Base-by-base conservation (phyloP, 345 rosid genomes). In the Euphorbia pulcherrima region DNA sequence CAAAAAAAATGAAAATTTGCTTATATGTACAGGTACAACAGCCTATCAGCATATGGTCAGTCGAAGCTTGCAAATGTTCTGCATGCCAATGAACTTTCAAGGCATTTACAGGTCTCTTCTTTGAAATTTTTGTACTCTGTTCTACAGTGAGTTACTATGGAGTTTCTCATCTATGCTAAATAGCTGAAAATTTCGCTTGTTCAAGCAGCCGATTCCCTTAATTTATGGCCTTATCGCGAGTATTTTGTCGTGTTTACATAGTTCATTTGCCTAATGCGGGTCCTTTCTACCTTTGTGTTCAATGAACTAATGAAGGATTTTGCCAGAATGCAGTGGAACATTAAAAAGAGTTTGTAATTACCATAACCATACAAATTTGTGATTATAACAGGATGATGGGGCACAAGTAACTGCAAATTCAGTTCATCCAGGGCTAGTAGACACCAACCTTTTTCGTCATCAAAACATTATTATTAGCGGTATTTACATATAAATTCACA, bases 41-140 rank as follows among this genome's bases (percentile, higher is more conserved):
- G 46, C 9, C 27, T 60, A 18, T 33, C 64, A 33, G 46, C 64
- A 33, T 20, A 60, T 5, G 64, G 64, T 35, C 64, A 60, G 27
- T 82, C 85, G 18, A 82, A 82, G 72, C 85, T 82, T 4, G 81
- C 85, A 0, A 79, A 77, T 58, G 69, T 82, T 62, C 26, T 79
- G 53, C 83, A 79, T 64, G 80, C 80, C 61, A 70, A 67, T 2
- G 83, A 82, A 57, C 81, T 82, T 30, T 62, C 83, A 60, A 77
- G 76, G 65, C 70, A 58, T 13, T 64, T 75, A 20, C 77, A 79
- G 80, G 85, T 82, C 44, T 33, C 26, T 60, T 35, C 50, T 44
- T 44, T 18, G 13, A 44, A 6, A 44, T 2, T 44, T 7, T 44
- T 44, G 50, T 44, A 44, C 50, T 44, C 50, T 12, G 50, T 44